Evolutionary conservation across 441 rosid genomes (phyloP).

Genomic region (Erysimum pusillum): DNA sequence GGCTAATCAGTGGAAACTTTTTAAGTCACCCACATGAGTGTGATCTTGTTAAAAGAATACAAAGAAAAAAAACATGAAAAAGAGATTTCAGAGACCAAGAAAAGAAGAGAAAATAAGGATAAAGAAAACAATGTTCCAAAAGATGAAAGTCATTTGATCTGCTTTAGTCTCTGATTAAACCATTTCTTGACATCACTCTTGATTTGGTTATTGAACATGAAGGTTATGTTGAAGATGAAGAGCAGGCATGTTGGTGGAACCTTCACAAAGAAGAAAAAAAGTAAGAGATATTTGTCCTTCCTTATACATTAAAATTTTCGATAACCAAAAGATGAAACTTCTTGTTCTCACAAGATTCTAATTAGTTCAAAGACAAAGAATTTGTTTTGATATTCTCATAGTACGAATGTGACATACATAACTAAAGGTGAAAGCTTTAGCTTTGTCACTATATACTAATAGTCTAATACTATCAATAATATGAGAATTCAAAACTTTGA

Average conservation of each 20-base stretch:
- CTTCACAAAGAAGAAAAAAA: conserved; percentile 97
- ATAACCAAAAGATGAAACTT: no score
- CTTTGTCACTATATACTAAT: no score
- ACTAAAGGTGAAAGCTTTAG: no score
- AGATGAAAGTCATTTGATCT: conserved; percentile 9
- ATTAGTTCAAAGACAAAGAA: no score
- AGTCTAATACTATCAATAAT: no score
- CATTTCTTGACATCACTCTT: conserved; percentile 28
- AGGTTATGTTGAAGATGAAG: conserved; percentile 95
- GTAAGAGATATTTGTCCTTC: no score
- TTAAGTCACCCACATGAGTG: conserved; percentile 29
- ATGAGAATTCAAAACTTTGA: conserved; percentile 55
- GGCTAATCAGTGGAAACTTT: conserved; percentile 49
- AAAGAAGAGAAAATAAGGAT: conserved; percentile 45
- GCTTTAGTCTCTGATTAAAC: conserved; percentile 21
- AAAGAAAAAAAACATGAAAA: conserved; percentile 30
- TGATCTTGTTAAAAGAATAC: conserved; percentile 41
- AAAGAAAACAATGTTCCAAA: conserved; percentile 40
- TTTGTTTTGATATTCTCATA: no score
- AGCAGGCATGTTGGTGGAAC: conserved; percentile 95
- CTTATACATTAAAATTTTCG: no score
- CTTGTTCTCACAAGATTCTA: no score
- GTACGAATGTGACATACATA: no score
- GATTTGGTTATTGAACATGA: conserved; percentile 23
- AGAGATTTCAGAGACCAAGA: conserved; percentile 42